These are phyloP conservation scores for Pigoraptor vietnamica DNA, from an alignment of 78 protist species.

Conservation along the genomic window DNA sequence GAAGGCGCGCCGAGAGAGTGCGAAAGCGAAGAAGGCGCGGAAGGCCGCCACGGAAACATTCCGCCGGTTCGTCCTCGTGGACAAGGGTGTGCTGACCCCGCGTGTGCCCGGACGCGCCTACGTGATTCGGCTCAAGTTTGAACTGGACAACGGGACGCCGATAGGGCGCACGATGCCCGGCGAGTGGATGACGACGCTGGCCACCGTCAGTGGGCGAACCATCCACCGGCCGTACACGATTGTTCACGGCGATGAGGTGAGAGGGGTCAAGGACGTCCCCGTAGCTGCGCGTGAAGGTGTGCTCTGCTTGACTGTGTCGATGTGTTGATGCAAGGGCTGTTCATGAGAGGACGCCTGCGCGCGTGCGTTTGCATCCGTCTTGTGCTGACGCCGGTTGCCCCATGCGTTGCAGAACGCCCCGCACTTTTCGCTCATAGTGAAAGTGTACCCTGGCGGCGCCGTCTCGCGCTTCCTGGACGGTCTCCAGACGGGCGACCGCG, in stretches of 20 bases:
- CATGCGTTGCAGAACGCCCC: neutral
- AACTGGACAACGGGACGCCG: neutral
- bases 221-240: neutral
- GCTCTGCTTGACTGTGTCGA: too few species aligned
- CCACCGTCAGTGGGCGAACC: neutral
- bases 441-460: neutral
- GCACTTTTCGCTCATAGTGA: neutral
- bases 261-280: too few species aligned
- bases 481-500: neutral
- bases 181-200: neutral
- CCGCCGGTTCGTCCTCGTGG: too few species aligned
- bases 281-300: too few species aligned
- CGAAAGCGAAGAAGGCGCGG: too few species aligned
- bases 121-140: neutral
- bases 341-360: too few species aligned
- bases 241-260: neutral
- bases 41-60: too few species aligned
- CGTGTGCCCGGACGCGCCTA: neutral
- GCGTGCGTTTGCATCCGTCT: too few species aligned
- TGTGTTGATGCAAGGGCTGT: neutral
- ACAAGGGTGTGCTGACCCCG: too few species aligned
- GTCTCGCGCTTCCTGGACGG: neutral
- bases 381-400: too few species aligned
- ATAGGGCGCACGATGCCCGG: neutral
- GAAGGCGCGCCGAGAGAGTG: too few species aligned